Percentiles rank a stretch among this genome's conserved stretches.
Evolutionary conservation across 1,284 basidiomycete species (phyloP).

Genomic region (Pyrrhoderma lamaoense): DNA sequence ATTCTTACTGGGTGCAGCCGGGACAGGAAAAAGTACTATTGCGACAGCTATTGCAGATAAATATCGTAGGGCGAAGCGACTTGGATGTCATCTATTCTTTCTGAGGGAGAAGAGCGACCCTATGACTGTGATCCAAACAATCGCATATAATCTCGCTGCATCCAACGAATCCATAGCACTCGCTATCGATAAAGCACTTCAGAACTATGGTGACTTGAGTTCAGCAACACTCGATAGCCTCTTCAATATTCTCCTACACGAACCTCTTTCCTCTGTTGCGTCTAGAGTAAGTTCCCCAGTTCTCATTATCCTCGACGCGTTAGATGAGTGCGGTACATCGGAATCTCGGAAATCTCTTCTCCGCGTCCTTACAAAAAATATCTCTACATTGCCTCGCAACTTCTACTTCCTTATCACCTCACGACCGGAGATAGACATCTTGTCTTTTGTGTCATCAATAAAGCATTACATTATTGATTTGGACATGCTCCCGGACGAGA

Average conservation of each 20-base stretch:
- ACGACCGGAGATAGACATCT: not conserved
- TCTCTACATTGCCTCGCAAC: not conserved
- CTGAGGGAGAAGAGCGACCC: slow-evolving; percentile 7
- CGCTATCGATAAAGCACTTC: not conserved
- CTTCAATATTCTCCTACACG: slow-evolving; percentile 1
- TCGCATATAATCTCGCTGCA: slow-evolving; percentile 1
- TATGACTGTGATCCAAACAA: not conserved
- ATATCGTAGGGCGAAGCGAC: no score
- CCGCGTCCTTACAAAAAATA: not conserved
- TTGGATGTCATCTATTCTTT: slow-evolving; percentile 14
- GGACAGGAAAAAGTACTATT: slow-evolving; percentile 23
- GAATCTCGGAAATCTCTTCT: not conserved
- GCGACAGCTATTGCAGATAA: slow-evolving; percentile 18
- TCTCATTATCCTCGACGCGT: not conserved
- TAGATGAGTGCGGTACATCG: not conserved
- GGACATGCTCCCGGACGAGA: not conserved
- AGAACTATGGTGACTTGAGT: not conserved
- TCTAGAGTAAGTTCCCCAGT: not conserved
- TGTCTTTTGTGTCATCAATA: not conserved
- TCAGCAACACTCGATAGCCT: not conserved
- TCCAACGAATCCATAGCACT: not conserved
- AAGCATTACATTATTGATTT: not conserved
- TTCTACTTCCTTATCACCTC: slow-evolving; percentile 1
- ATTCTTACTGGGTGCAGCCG: slow-evolving; percentile 26
- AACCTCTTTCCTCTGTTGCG: not conserved